Percentiles rank a stretch among this genome's conserved stretches.
Conservation (phyloP, 805 yeast genomes). For the Hanseniaspora pseudoguilliermondii region DNA sequence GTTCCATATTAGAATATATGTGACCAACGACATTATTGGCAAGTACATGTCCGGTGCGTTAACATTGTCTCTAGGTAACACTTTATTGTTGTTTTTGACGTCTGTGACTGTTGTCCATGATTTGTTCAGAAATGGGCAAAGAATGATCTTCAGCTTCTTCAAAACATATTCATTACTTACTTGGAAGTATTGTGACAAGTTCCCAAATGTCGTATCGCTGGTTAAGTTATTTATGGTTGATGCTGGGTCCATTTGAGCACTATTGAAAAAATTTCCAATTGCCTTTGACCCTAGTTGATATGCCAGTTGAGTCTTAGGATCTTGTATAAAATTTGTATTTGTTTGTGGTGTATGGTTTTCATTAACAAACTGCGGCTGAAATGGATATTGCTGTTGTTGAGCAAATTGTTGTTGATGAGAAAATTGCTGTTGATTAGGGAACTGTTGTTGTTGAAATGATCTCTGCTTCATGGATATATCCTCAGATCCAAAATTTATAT, state of each 20-base stretch:
- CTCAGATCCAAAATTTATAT: neutral
- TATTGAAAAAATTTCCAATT: slow-evolving; percentile 30
- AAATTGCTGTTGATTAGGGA: slow-evolving; percentile 8
- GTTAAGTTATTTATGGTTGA: slow-evolving; percentile 36
- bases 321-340: slow-evolving; percentile 39
- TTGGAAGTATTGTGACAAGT: slow-evolving; percentile 76
- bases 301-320: slow-evolving; percentile 74
- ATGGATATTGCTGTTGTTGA: neutral
- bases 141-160: slow-evolving; percentile 53
- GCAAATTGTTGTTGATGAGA: slow-evolving; percentile 14
- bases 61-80: slow-evolving; percentile 60
- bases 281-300: slow-evolving; percentile 81
- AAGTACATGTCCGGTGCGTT: slow-evolving; percentile 95
- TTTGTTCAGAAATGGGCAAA: slow-evolving; percentile 75
- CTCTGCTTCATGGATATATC: slow-evolving; percentile 3
- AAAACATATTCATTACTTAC: slow-evolving; percentile 82
- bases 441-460: neutral
- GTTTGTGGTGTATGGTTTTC: slow-evolving; percentile 12
- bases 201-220: slow-evolving; percentile 28
- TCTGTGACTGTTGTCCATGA: slow-evolving; percentile 59
- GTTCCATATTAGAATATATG: slow-evolving; percentile 76
- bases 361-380: neutral
- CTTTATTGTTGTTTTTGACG: neutral
- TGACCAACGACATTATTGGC: slow-evolving; percentile 83
- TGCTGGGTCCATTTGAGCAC: slow-evolving; percentile 26